Percentiles rank a stretch among this genome's conserved stretches.
phyloP scores from a whole-genome alignment of 148 eudicot genomes.

The Spergularia bocconei region DNA sequence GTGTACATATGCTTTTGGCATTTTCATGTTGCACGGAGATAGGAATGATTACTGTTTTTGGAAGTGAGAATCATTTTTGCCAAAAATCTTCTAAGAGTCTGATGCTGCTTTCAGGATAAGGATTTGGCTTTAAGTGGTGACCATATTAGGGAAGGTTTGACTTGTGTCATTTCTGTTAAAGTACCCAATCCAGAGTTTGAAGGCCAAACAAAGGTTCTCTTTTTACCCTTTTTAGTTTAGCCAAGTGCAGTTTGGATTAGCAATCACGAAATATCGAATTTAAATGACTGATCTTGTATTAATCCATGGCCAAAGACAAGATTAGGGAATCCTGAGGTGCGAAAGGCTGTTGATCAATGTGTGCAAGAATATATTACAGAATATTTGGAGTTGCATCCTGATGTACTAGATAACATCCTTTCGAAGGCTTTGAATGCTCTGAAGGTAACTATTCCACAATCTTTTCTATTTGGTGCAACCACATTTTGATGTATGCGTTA shows the following conservation, averaged over 20 bases:
- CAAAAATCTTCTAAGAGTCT: neutral
- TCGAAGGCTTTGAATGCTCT: slow-evolving; percentile 88
- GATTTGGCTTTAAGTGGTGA: slow-evolving; percentile 87
- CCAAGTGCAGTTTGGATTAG: slow-evolving; percentile 4
- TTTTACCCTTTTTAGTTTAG: neutral
- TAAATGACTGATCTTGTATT: slow-evolving; percentile 13
- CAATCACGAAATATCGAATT: neutral
- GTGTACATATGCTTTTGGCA: too few relatives aligned
- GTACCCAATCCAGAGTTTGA: slow-evolving; percentile 96
- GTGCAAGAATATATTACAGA: slow-evolving; percentile 88
- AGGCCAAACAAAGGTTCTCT: slow-evolving; percentile 94
- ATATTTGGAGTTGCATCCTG: slow-evolving; percentile 96
- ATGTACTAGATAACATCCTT: slow-evolving; percentile 78
- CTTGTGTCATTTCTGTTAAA: slow-evolving; percentile 89
- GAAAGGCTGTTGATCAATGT: slow-evolving; percentile 85
- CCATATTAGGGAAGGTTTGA: slow-evolving; percentile 89
- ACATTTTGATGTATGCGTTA: neutral
- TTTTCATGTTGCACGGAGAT: neutral
- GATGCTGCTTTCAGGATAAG: slow-evolving; percentile 58
- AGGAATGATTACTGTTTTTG: neutral
- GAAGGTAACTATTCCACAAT: slow-evolving; percentile 44
- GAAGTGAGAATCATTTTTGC: neutral
- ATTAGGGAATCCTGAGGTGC: slow-evolving; percentile 96
- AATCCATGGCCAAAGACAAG: slow-evolving; percentile 54
- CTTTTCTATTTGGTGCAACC: too few relatives aligned